phyloP scores from a whole-genome alignment of 345 rosid genomes.

The Linum lewisii region DNA sequence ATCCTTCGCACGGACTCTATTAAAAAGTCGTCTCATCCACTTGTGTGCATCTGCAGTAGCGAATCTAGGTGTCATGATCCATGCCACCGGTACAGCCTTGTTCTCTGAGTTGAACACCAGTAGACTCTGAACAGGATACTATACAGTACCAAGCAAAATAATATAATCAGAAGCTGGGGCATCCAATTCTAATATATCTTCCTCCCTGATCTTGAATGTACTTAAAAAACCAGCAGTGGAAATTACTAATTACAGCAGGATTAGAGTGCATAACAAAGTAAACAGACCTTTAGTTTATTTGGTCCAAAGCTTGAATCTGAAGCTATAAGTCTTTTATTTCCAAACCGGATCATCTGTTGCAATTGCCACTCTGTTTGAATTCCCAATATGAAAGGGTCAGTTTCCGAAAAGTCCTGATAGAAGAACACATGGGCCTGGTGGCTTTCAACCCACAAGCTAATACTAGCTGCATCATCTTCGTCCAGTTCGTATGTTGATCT shows the following conservation, averaged over 20 bases:
- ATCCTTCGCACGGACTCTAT: constrained; percentile 74
- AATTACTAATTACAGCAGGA: background rate
- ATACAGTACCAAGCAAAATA: constrained; percentile 19
- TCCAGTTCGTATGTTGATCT: constrained; percentile 75
- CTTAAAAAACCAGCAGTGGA: background rate
- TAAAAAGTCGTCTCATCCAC: constrained; percentile 94
- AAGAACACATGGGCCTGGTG: constrained; percentile 72
- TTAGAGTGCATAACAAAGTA: constrained; percentile 6
- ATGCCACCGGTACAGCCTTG: constrained; percentile 95
- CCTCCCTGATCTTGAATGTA: too few relatives aligned
- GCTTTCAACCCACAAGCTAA: constrained; percentile 79
- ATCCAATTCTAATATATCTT: background rate
- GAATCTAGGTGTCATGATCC: constrained; percentile 72
- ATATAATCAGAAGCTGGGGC: constrained; percentile 21
- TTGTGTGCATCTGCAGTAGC: constrained; percentile 48
- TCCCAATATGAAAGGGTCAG: constrained; percentile 72
- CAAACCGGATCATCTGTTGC: constrained; percentile 95
- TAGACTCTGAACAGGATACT: constrained; percentile 88
- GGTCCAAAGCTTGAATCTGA: constrained; percentile 92
- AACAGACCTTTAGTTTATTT: constrained; percentile 75
- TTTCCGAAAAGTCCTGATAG: constrained; percentile 60
- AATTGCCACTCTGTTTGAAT: constrained; percentile 97
- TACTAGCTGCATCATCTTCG: constrained; percentile 65
- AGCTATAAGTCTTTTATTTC: constrained; percentile 72
- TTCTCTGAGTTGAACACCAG: constrained; percentile 83